phyloP scores from a whole-genome alignment of 495 filamentous ascomycete genomes.

The Trichoderma reesei region DNA sequence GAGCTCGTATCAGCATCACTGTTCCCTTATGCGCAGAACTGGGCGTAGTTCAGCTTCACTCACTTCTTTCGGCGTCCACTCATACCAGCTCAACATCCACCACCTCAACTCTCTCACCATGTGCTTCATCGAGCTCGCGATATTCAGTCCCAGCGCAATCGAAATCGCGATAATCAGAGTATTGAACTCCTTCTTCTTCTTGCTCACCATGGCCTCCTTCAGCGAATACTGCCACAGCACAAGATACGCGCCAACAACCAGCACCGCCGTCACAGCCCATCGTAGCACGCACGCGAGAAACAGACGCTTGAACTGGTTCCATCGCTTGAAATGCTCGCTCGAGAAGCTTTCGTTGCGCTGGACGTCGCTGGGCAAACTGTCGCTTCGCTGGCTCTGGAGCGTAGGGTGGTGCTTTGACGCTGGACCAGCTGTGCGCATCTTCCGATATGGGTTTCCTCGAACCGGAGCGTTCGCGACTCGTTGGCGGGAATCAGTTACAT shows the following conservation, averaged over 20 bases:
- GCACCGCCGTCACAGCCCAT: conserved; percentile 16
- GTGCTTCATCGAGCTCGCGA: conserved; percentile 23
- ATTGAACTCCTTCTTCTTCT: conserved; percentile 17
- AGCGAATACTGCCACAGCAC: conserved; percentile 12
- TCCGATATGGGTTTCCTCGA: background rate
- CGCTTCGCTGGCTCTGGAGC: background rate
- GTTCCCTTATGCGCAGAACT: background rate
- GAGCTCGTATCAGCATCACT: background rate
- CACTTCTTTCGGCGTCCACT: conserved; percentile 15
- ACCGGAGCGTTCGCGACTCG: conserved; percentile 1
- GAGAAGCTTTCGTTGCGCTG: background rate
- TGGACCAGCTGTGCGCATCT: background rate
- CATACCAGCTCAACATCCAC: conserved; percentile 16
- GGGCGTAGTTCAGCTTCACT: background rate
- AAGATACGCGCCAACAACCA: conserved; percentile 14
- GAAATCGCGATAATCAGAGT: conserved; percentile 18
- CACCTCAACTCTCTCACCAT: conserved; percentile 23
- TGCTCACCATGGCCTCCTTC: conserved; percentile 13
- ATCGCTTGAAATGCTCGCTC: background rate
- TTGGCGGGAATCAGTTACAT: background rate
- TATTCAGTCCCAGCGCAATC: conserved; percentile 21
- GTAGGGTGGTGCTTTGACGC: background rate
- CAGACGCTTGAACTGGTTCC: conserved; percentile 1
- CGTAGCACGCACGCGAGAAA: background rate
- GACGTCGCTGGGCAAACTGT: background rate